Percentiles rank a stretch among this genome's conserved stretches.
phyloP scores from a whole-genome alignment of 2,329 filamentous ascomycete species.

The Xylaria multiplex region DNA sequence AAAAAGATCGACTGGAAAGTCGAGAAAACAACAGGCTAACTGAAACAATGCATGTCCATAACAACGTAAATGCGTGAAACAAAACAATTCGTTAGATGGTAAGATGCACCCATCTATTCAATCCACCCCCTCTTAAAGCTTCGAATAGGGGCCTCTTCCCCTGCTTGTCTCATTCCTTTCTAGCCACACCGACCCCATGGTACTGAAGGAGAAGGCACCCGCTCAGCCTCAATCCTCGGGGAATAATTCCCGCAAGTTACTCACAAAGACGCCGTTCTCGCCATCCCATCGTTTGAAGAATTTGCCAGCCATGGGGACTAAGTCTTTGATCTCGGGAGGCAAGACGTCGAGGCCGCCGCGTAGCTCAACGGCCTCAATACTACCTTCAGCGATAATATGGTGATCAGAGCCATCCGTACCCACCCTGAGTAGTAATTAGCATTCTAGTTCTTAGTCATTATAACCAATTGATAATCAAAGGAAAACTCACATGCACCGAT shows the following conservation, averaged over 20 bases:
- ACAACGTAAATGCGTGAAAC: slow-evolving; percentile 11
- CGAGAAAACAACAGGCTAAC: background rate
- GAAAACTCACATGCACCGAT: slow-evolving; percentile 81
- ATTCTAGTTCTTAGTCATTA: slow-evolving; percentile 23
- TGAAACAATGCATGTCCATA: slow-evolving; percentile 15
- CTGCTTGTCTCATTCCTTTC: background rate
- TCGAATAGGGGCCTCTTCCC: background rate
- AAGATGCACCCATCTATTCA: background rate
- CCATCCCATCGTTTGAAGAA: slow-evolving; percentile 89
- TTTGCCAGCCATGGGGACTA: slow-evolving; percentile 79
- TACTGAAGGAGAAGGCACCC: background rate
- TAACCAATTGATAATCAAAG: slow-evolving; percentile 51
- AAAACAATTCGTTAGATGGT: background rate
- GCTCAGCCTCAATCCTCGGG: slow-evolving; percentile 74
- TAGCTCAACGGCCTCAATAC: slow-evolving; percentile 70
- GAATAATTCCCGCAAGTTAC: slow-evolving; percentile 82
- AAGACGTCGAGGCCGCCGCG: slow-evolving; percentile 43
- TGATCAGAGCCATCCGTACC: slow-evolving; percentile 71
- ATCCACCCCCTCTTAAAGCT: background rate
- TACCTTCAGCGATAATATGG: slow-evolving; percentile 81
- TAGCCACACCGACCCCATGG: too few species aligned
- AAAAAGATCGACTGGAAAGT: background rate
- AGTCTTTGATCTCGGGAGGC: slow-evolving; percentile 52
- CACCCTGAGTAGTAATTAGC: slow-evolving; percentile 40
- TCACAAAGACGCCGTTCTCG: slow-evolving; percentile 75